These are phyloP conservation scores for Scutellaria baicalensis DNA, from an alignment of 257 asterid species.

Conservation along the genomic window DNA sequence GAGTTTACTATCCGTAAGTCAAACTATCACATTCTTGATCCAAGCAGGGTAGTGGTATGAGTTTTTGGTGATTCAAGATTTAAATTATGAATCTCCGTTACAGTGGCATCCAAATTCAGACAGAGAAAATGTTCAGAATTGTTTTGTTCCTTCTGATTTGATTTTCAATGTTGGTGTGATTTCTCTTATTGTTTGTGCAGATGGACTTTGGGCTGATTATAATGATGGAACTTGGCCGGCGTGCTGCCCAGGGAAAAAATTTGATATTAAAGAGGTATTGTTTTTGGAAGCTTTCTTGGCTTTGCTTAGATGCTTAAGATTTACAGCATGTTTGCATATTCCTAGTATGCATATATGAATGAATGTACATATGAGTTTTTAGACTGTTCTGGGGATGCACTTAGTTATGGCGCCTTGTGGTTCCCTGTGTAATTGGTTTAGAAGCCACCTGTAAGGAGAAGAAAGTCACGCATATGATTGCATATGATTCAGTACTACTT, in stretches of 20 bases:
- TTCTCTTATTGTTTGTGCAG: conserved; percentile 30
- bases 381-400: background rate
- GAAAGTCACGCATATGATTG: background rate
- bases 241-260: conserved; percentile 68
- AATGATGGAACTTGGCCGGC: conserved; percentile 92
- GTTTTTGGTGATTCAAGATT: background rate
- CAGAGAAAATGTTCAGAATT: background rate
- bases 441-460: background rate
- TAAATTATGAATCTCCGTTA: background rate
- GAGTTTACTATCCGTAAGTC: conserved; percentile 85
- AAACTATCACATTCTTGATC: conserved; percentile 14
- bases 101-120: background rate
- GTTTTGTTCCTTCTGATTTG: background rate
- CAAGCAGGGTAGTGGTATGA: conserved; percentile 6
- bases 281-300: background rate
- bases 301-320: conserved; percentile 6
- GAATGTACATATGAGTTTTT: background rate
- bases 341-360: background rate
- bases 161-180: background rate
- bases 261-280: conserved; percentile 58
- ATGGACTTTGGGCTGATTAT: conserved; percentile 96
- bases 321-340: background rate
- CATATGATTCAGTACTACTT: background rate
- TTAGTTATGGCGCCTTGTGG: background rate
- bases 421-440: background rate